Evolutionary conservation across 345 rosid genomes (phyloP).

Genomic region (Alliaria petiolata): DNA sequence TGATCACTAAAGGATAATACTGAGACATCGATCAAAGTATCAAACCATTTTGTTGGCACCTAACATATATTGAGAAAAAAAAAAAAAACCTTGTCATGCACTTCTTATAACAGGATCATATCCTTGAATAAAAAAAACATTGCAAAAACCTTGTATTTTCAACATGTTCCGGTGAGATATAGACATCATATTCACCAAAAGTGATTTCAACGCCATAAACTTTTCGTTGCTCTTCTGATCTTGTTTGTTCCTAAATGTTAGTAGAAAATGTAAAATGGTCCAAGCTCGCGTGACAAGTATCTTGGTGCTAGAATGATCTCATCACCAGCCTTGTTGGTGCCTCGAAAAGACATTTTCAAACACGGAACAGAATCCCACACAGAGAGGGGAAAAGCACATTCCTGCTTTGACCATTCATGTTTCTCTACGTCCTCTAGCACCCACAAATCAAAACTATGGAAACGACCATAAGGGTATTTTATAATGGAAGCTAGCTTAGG

Average conservation of each 20-base stretch:
- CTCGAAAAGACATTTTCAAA: neutral
- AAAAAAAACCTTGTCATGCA: too few species aligned
- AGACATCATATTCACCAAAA: too few species aligned
- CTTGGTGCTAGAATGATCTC: neutral
- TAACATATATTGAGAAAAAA: too few species aligned
- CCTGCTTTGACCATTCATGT: neutral
- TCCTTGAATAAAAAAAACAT: too few species aligned
- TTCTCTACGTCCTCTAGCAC: neutral
- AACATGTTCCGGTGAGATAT: too few species aligned
- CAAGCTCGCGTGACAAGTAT: neutral
- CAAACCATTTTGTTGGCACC: too few species aligned
- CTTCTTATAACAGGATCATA: too few species aligned
- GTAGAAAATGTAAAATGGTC: neutral
- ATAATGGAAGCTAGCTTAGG: too few species aligned
- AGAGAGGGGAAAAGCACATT: neutral
- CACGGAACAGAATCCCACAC: neutral
- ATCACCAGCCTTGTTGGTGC: slow-evolving; percentile 11
- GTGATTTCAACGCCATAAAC: too few species aligned
- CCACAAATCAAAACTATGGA: neutral
- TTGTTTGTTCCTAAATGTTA: neutral
- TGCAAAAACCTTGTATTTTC: too few species aligned
- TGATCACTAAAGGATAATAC: too few species aligned
- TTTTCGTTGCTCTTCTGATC: neutral
- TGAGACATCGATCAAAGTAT: too few species aligned
- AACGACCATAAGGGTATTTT: neutral